These are phyloP conservation scores for Poa annua DNA, from an alignment of 176 grass and related monocot genomes.

Conservation along the genomic window DNA sequence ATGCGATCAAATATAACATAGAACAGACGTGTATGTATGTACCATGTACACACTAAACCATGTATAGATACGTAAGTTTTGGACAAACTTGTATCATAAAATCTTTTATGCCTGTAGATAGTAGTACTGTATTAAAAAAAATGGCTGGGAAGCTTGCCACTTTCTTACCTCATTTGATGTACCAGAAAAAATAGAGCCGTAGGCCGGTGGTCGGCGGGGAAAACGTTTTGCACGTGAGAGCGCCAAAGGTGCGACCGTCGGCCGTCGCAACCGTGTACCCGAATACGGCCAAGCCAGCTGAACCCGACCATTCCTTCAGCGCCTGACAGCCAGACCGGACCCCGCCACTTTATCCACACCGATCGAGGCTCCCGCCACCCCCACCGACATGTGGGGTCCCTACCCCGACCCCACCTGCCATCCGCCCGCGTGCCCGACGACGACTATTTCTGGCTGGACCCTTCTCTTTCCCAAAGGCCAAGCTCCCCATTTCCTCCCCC, in stretches of 20 bases:
- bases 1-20: too few species aligned
- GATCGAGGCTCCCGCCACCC: background rate
- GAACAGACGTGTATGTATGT: too few species aligned
- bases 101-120: too few species aligned
- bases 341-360: slow-evolving; percentile 48
- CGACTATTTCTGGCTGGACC: slow-evolving; percentile 58
- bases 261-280: background rate
- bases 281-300: background rate
- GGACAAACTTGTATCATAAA: too few species aligned
- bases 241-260: background rate
- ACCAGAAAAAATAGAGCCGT: too few species aligned
- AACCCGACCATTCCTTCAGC: background rate
- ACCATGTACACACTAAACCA: too few species aligned
- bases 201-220: background rate
- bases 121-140: too few species aligned
- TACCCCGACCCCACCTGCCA: background rate
- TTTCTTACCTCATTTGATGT: too few species aligned
- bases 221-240: slow-evolving; percentile 39
- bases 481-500: background rate
- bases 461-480: slow-evolving; percentile 48
- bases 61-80: too few species aligned
- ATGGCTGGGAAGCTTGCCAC: too few species aligned
- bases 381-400: slow-evolving; percentile 10
- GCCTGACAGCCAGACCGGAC: background rate
- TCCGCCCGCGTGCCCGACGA: background rate